Base-by-base conservation (phyloP, 306 rosid species). In the Gastrolobium villosum region DNA sequence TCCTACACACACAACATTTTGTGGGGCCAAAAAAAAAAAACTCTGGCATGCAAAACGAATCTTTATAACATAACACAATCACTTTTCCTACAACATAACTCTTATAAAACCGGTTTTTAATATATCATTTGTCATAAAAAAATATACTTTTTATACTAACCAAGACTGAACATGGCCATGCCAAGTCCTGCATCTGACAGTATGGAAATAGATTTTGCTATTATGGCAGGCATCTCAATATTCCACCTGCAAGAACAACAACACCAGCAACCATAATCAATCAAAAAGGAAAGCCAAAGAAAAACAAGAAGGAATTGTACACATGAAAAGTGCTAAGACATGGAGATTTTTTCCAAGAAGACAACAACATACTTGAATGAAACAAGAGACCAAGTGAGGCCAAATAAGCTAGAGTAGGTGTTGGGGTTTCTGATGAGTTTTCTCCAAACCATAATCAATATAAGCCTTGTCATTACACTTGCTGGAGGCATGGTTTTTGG, bases 81-180 rank as follows among this genome's bases (percentile, higher is more conserved):
- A n/a, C n/a, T n/a, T n/a, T n/a, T n/a, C n/a, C n/a, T n/a, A n/a
- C n/a, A n/a, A n/a, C n/a, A n/a, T n/a, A n/a, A n/a, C n/a, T n/a
- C n/a, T n/a, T n/a, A n/a, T n/a, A n/a, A n/a, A n/a, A n/a, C n/a
- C n/a, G n/a, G 0, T 3, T 13, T 13, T 1, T 45, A 39, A 10
- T 15, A 1, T 32, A 8, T 70, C 15, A 2, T 55, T 54, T 73
- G 1, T 50, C 5, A 40, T 39, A 6, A 15, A n/a, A 71, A 40
- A 13, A 14, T 3, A 10, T 14, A 10, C 11, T 31, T 61, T 70
- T 64, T 68, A 48, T 67, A 82, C 86, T 85, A 84, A 92, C 98
- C 98, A 35, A 92, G 97, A 86, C 94, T 92, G 84, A 92, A 94
- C 96, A 94, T 94, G 75, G 98, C 97, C 98, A 94, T 92, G 86